Conservation (phyloP, 148 eudicot genomes). For the Persicaria maculosa region DNA sequence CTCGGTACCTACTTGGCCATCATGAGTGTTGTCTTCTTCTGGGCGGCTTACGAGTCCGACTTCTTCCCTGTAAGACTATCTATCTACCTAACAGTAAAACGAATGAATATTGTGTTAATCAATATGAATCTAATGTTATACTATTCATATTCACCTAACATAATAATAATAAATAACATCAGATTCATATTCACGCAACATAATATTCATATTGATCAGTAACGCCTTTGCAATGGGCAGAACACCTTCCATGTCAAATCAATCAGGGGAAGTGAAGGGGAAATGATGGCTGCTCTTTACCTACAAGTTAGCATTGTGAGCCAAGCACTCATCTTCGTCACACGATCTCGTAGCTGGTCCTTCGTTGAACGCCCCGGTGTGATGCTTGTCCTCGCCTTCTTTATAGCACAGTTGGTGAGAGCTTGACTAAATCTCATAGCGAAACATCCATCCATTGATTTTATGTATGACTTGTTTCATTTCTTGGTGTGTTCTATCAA, state of each 20-base stretch:
- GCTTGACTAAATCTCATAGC: constrained; percentile 4
- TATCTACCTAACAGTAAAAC: too few species aligned
- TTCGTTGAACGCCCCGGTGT: constrained; percentile 64
- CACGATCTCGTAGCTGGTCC: constrained; percentile 68
- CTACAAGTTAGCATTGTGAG: constrained; percentile 80
- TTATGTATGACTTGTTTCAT: background rate
- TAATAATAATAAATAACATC: too few species aligned
- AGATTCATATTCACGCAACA: too few species aligned
- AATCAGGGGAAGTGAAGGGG: constrained; percentile 24
- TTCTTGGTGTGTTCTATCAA: background rate
- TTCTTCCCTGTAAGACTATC: constrained; percentile 46
- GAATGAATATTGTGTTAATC: too few species aligned
- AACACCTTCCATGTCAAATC: constrained; percentile 39
- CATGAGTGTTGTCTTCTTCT: constrained; percentile 71
- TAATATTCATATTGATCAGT: too few species aligned
- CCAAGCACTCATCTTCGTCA: constrained; percentile 74
- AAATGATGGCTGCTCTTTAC: constrained; percentile 64
- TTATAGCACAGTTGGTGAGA: constrained; percentile 72
- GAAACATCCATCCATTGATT: background rate
- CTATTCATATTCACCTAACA: too few species aligned
- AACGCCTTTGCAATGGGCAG: constrained; percentile 22
- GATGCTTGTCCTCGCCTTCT: constrained; percentile 46
- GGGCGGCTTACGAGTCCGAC: constrained; percentile 47
- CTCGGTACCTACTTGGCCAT: constrained; percentile 68
- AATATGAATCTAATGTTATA: too few species aligned